Evolutionary conservation across 1,139 yeast species (phyloP).

Genomic region (Ogataea hybrid): DNA sequence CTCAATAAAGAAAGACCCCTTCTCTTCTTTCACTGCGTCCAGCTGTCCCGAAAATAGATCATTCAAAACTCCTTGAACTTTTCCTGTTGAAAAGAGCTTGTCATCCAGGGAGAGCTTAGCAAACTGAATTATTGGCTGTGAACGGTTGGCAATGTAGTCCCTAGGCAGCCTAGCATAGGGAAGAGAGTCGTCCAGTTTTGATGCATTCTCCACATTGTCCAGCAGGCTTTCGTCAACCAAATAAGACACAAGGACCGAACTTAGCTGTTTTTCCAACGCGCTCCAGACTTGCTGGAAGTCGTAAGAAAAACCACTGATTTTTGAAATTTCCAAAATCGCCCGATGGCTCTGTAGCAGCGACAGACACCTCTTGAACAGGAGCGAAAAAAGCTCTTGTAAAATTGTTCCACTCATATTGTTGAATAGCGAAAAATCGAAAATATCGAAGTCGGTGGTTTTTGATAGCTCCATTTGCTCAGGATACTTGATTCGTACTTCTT

Average conservation of each 20-base stretch:
- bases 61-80: constrained; percentile 41
- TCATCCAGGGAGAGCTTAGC: constrained; percentile 41
- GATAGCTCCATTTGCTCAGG: constrained; percentile 37
- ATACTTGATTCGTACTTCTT: constrained; percentile 58
- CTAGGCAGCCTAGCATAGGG: constrained; percentile 27
- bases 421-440: constrained; percentile 30
- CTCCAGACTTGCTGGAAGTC: constrained; percentile 58
- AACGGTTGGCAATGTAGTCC: constrained; percentile 15
- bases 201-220: constrained; percentile 23
- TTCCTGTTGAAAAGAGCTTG: constrained; percentile 16
- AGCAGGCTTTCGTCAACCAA: constrained; percentile 38
- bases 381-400: constrained; percentile 68
- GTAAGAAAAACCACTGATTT: constrained; percentile 31
- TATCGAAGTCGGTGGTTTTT: constrained; percentile 12
- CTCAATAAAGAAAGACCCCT: constrained; percentile 44
- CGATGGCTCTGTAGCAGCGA: constrained; percentile 71
- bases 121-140: constrained; percentile 45
- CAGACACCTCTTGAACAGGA: constrained; percentile 60
- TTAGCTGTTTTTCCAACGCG: constrained; percentile 55
- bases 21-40: constrained; percentile 10
- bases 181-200: constrained; percentile 14
- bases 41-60: constrained; percentile 60
- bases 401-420: constrained; percentile 56
- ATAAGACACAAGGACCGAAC: constrained; percentile 55
- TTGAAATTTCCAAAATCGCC: constrained; percentile 42